Conservation (phyloP, 306 rosid species). For the Senna tora region DNA sequence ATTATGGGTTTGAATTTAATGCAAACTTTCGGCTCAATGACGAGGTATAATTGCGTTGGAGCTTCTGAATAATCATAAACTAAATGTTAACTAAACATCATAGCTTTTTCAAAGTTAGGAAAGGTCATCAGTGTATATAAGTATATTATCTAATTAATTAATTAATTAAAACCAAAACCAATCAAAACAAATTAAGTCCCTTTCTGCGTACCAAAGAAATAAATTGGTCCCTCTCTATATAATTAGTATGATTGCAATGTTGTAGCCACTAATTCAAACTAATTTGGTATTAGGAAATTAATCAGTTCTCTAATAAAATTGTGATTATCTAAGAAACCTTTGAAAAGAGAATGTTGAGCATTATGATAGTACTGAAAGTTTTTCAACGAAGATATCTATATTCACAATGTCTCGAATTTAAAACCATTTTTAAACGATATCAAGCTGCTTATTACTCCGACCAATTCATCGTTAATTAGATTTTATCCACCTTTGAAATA, state of each 20-base stretch:
- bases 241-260: not conserved
- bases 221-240: not conserved
- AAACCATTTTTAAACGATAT: too few species aligned
- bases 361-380: too few species aligned
- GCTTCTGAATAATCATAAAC: slow-evolving; percentile 1
- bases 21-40: slow-evolving; percentile 18
- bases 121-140: not conserved
- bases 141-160: not conserved
- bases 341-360: not conserved
- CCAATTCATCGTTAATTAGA: too few species aligned
- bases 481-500: not conserved
- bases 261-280: slow-evolving; percentile 2
- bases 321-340: not conserved
- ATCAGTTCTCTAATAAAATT: not conserved
- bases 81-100: not conserved
- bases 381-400: too few species aligned
- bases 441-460: too few species aligned
- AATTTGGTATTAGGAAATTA: not conserved
- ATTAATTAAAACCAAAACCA: not conserved
- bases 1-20: not conserved
- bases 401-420: too few species aligned
- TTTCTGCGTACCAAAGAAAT: not conserved
- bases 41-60: not conserved
- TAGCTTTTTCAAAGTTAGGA: not conserved
- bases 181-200: not conserved